Conservation (phyloP, 2,329 filamentous ascomycete genomes). For the Aspergillus aculeatinus region DNA sequence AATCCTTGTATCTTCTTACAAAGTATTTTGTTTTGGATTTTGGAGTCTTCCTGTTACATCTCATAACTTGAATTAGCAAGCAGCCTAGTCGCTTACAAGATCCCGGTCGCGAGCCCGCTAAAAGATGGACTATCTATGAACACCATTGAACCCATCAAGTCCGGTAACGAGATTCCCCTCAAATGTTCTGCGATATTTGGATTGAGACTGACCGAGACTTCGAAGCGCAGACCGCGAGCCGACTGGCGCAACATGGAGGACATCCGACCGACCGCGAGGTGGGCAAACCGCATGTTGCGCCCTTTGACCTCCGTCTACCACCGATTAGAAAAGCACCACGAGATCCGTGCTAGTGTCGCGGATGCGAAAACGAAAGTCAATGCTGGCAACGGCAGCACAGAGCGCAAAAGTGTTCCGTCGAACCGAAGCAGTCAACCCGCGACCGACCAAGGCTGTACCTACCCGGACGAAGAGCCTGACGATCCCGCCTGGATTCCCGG, state of each 20-base stretch:
- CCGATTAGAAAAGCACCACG: constrained; percentile 43
- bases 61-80: neutral
- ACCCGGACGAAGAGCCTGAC: constrained; percentile 36
- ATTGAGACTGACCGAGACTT: neutral
- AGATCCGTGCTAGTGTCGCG: constrained; percentile 31
- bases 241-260: constrained; percentile 33
- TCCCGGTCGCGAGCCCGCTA: constrained; percentile 2
- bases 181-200: neutral
- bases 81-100: neutral
- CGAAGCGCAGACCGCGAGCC: neutral
- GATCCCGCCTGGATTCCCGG: constrained; percentile 45
- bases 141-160: constrained; percentile 6
- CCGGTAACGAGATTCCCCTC: neutral
- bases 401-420: constrained; percentile 4
- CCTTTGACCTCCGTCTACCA: constrained; percentile 42
- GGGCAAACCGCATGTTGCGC: constrained; percentile 46
- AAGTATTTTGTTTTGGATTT: neutral
- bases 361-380: constrained; percentile 22
- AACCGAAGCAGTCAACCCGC: constrained; percentile 1
- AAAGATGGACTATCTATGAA: constrained; percentile 17
- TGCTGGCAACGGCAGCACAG: constrained; percentile 3
- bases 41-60: neutral
- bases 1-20: neutral
- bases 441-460: constrained; percentile 20
- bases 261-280: constrained; percentile 41